Evolutionary conservation across 2,329 filamentous ascomycete species (phyloP), one percentile per base, ranked within the genome.

Genomic region (Fusarium sp.): DNA sequence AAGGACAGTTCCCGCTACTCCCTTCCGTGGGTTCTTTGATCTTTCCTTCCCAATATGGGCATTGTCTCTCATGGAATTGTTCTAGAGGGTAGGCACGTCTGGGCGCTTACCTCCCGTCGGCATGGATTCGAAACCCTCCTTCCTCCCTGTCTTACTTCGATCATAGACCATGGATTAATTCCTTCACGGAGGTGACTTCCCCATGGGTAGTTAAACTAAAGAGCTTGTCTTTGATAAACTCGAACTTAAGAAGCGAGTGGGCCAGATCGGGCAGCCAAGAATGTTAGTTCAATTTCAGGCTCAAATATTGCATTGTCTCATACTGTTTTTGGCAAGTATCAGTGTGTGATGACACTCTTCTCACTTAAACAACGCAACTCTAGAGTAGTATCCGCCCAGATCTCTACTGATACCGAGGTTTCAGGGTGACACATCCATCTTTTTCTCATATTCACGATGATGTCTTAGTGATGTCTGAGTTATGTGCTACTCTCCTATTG

Each of bases 331-430:
- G 21, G 41, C 41, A 43, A 43, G 13, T 23, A 43, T 23, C 13
- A 23, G 41, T 23, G 5, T 43, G 21, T 43, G 19, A 6, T 43
- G 21, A 10, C 21, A 21, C 41, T 21, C 41, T 43, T 43, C 23
- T 23, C 19, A 42, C 41, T 23, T 16, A 23, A 26, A 26, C 18
- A 51, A 34, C 19, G 21, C 43, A 19, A 39, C 46, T 48, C 51
- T 46, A 31, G 14, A 12, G 16, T 23, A 8, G 16, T 16, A 39
- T 16, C 6, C 7, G 12, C 12, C 5, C 25, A 14, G 46, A 65
- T 60, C 42, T 44, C 46, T 52, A 11, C 31, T 28, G n/a, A n/a
- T 6, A 37, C 26, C 34, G 13, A 45, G 14, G 43, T 69, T 69
- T 53, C 44, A 62, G 34, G 19, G 34, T 37, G 39, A 54, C 19